Evolutionary conservation across 495 filamentous ascomycete genomes (phyloP), one percentile per base, ranked within the genome.

Genomic region (Aspergillus nanangensis): DNA sequence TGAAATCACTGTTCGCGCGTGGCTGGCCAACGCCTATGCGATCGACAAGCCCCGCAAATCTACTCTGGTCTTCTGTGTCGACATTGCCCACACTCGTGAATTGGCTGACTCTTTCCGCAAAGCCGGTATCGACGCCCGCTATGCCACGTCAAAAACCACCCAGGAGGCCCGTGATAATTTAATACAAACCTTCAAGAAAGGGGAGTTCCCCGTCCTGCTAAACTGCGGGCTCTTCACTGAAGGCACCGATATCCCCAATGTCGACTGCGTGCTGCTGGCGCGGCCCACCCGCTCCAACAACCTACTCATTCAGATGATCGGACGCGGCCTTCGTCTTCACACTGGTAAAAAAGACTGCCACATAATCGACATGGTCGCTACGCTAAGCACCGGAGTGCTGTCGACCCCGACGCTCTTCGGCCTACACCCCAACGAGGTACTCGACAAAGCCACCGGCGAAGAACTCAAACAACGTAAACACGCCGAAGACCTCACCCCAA

Each of bases 201-300:
- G 79, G n/a, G 76, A 92, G 45, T 96, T 83, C 45, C 88, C 88
- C 0, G 87, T 99, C 4, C 78, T 99, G 13, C 62, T 99, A 25
- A 99, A 99, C 60, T 97, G 93, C 62, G 90, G 90, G 3, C 82
- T 99, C 39, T 96, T 96, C 53, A 97, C 92, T 2, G 93, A 99
- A 69, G 92, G 86, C 11, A 99, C 94, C 8, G 93, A 99, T 58
- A 93, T 97, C 14, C 93, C 93, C 3, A 97, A 97, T 59, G 88
- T 97, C 47, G 93, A 99, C 61, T 97, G 93, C 48, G 77, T 99
- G 8, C 58, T 99, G 10, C 72, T 99, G 32, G 91, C 89, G 5
- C 71, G 94, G 25, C 93, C 93, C 3, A 99, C 93, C 8, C 80
- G 82, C 44, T 97, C 93, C 13, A 80, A 84, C 17, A 96, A 96